A percentile compares a stretch with the other conserved stretches of the same genome.
phyloP scores from a whole-genome alignment of 2,329 filamentous ascomycete species.

The Colletotrichum chrysophilum region DNA sequence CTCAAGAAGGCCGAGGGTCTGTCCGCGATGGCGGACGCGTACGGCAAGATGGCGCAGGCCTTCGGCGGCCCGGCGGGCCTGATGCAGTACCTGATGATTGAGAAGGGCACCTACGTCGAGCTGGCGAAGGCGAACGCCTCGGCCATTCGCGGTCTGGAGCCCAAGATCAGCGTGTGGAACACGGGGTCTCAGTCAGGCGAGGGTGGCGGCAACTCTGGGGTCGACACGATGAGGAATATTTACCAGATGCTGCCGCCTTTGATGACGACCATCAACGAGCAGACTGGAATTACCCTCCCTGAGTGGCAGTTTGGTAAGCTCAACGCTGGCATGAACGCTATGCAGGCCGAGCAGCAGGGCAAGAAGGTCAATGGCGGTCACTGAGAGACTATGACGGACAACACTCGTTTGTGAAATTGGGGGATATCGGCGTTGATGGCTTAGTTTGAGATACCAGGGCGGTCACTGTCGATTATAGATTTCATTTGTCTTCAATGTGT shows the following conservation, averaged over 20 bases:
- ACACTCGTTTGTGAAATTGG: background rate
- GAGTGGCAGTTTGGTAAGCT: constrained; percentile 71
- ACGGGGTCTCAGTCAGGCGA: constrained; percentile 55
- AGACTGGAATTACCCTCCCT: constrained; percentile 83
- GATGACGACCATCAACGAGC: constrained; percentile 85
- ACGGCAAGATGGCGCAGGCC: constrained; percentile 71
- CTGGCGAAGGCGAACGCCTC: constrained; percentile 79
- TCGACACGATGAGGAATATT: constrained; percentile 77
- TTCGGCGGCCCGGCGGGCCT: constrained; percentile 81
- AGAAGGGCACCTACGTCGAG: constrained; percentile 78
- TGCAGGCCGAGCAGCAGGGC: constrained; percentile 20
- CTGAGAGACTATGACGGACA: background rate
- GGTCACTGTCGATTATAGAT: background rate
- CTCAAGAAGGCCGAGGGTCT: constrained; percentile 81
- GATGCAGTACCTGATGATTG: constrained; percentile 87
- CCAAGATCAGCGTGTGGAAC: constrained; percentile 93
- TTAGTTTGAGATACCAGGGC: constrained; percentile 9
- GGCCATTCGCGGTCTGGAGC: constrained; percentile 78
- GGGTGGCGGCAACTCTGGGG: constrained; percentile 42
- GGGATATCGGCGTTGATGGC: constrained; percentile 2
- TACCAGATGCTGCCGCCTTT: constrained; percentile 86
- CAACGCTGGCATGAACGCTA: constrained; percentile 38
- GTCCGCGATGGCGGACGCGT: constrained; percentile 80
- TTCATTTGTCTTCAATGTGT: background rate
- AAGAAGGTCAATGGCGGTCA: constrained; percentile 1